phyloP scores from a whole-genome alignment of 139 green algal genomes.

The Chlamydomonas sphaeroides region DNA sequence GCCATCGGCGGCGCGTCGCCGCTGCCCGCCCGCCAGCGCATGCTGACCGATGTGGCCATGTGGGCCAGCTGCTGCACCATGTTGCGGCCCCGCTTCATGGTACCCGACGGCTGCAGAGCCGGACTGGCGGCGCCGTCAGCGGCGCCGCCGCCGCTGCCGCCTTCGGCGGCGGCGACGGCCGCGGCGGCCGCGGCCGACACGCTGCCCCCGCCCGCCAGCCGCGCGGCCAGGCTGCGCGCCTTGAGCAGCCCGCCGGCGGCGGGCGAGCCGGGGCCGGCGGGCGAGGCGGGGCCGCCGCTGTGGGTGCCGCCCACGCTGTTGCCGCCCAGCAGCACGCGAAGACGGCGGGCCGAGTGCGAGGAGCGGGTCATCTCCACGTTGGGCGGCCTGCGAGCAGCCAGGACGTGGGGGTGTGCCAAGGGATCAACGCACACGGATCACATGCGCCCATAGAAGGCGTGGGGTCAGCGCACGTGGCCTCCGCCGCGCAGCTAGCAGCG shows the following conservation, averaged over 20 bases:
- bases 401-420: too few species aligned
- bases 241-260: neutral
- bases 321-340: neutral
- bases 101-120: too few species aligned
- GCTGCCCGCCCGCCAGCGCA: neutral
- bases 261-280: neutral
- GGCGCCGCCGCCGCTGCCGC: neutral
- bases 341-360: neutral
- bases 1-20: too few species aligned
- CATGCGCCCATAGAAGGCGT: too few species aligned
- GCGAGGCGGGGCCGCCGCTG: neutral
- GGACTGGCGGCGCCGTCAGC: neutral
- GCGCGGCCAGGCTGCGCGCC: slow-evolving; percentile 3
- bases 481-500: neutral
- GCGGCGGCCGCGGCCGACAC: neutral
- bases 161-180: neutral
- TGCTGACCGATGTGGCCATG: too few species aligned
- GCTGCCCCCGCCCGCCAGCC: too few species aligned
- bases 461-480: too few species aligned
- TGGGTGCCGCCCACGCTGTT: neutral
- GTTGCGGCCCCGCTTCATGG: too few species aligned
- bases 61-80: too few species aligned
- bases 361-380: neutral
- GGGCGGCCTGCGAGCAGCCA: neutral
- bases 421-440: too few species aligned